Conservation (phyloP, 306 rosid species). For the Cotoneaster glaucophyllus region DNA sequence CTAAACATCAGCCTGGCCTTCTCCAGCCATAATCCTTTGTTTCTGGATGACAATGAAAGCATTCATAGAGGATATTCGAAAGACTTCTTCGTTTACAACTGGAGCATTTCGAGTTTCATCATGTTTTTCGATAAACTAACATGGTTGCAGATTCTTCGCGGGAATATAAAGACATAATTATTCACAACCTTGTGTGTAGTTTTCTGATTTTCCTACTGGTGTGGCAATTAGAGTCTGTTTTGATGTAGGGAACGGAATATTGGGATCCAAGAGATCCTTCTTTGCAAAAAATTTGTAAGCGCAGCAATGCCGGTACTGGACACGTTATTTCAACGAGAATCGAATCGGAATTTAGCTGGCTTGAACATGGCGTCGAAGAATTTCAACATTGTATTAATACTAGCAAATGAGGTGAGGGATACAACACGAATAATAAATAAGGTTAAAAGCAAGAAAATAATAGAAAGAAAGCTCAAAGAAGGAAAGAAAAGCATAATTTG, state of each 20-base stretch:
- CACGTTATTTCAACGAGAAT: neutral
- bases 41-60: too few species aligned
- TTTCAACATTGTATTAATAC: neutral
- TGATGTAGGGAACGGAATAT: too few species aligned
- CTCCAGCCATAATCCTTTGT: too few species aligned
- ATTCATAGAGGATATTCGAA: too few species aligned
- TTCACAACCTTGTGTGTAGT: neutral
- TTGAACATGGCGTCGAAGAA: neutral
- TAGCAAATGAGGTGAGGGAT: neutral
- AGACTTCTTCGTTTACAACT: neutral
- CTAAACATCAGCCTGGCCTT: too few species aligned
- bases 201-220: neutral
- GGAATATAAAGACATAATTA: neutral
- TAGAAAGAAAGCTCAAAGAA: constrained; percentile 28
- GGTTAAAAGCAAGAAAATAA: constrained; percentile 13
- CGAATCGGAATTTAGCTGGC: neutral
- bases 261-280: neutral
- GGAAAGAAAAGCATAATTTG: constrained; percentile 40
- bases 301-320: neutral
- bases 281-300: neutral
- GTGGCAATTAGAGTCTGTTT: neutral
- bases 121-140: neutral
- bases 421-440: constrained; percentile 1
- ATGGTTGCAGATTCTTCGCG: neutral
- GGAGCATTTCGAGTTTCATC: neutral